Percentiles rank a stretch among this genome's conserved stretches.
Evolutionary conservation across 2,329 filamentous ascomycete species (phyloP).

Genomic region (Colletotrichum lini): DNA sequence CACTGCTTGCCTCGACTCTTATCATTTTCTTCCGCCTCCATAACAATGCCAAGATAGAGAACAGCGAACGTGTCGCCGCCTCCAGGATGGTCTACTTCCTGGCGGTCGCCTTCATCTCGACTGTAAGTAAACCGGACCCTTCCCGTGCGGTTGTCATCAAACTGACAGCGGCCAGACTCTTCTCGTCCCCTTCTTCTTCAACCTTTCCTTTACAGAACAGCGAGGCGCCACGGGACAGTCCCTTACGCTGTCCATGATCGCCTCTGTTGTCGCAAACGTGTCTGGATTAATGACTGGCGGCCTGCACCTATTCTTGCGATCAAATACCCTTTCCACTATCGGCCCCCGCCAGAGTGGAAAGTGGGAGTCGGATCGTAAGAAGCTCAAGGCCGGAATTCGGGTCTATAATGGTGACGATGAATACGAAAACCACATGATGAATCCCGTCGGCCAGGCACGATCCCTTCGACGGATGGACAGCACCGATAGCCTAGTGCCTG

Average conservation of each 20-base stretch:
- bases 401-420: slow-evolving; percentile 53
- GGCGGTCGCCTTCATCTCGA: slow-evolving; percentile 68
- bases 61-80: slow-evolving; percentile 72
- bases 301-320: slow-evolving; percentile 77
- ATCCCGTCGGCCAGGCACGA: slow-evolving; percentile 50
- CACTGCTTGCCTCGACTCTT: slow-evolving; percentile 65
- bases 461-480: slow-evolving; percentile 52
- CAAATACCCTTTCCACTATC: slow-evolving; percentile 71
- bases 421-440: slow-evolving; percentile 53
- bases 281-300: slow-evolving; percentile 76
- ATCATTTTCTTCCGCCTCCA: slow-evolving; percentile 72
- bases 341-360: slow-evolving; percentile 58
- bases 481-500: slow-evolving; percentile 51
- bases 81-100: slow-evolving; percentile 81
- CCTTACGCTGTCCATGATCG: slow-evolving; percentile 71
- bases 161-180: slow-evolving; percentile 62
- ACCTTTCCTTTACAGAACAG: slow-evolving; percentile 62
- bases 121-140: slow-evolving; percentile 60
- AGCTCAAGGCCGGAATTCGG: slow-evolving; percentile 60
- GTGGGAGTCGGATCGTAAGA: slow-evolving; percentile 62
- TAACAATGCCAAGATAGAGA: slow-evolving; percentile 67
- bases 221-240: slow-evolving; percentile 55
- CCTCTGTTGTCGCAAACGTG: slow-evolving; percentile 75
- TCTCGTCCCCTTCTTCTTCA: slow-evolving; percentile 75
- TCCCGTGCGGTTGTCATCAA: background rate